Evolutionary conservation across 306 rosid species (phyloP).

Genomic region (Quercus parvula): DNA sequence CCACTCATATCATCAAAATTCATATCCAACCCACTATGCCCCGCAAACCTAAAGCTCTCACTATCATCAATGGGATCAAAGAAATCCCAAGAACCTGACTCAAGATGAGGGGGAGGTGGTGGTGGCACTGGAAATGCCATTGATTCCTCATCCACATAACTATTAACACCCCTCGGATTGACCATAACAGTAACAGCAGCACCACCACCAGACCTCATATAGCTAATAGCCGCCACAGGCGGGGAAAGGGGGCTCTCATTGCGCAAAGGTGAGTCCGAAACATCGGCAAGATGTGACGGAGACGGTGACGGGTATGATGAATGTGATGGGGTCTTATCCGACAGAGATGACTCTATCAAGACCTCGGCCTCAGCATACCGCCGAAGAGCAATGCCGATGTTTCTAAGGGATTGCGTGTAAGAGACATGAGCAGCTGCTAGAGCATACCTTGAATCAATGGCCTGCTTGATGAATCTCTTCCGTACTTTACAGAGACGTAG

Average conservation of each 20-base stretch:
- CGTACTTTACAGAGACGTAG: constrained; percentile 73
- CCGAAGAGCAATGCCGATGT: constrained; percentile 73
- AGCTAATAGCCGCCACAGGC: constrained; percentile 44
- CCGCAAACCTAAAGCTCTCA: constrained; percentile 72
- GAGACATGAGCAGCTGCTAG: constrained; percentile 87
- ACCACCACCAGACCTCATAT: constrained; percentile 60
- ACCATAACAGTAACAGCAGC: constrained; percentile 58
- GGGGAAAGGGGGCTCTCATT: constrained; percentile 53
- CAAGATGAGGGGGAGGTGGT: constrained; percentile 63
- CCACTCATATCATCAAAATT: constrained; percentile 29
- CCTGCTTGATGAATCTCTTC: constrained; percentile 72
- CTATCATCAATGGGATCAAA: constrained; percentile 68
- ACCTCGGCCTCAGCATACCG: constrained; percentile 85
- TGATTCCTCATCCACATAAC: constrained; percentile 56
- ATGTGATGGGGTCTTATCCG: constrained; percentile 90
- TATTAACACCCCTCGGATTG: constrained; percentile 28
- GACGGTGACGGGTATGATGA: constrained; percentile 84
- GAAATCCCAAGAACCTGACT: constrained; percentile 80
- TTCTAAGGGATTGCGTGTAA: constrained; percentile 64
- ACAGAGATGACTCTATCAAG: constrained; percentile 69
- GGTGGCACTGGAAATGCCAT: constrained; percentile 48
- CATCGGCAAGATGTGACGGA: constrained; percentile 59
- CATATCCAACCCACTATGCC: constrained; percentile 41
- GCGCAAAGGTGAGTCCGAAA: constrained; percentile 64
- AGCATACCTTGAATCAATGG: constrained; percentile 81